Evolutionary conservation across 2,329 filamentous ascomycete genomes (phyloP).

Genomic region (Onygena corvina): DNA sequence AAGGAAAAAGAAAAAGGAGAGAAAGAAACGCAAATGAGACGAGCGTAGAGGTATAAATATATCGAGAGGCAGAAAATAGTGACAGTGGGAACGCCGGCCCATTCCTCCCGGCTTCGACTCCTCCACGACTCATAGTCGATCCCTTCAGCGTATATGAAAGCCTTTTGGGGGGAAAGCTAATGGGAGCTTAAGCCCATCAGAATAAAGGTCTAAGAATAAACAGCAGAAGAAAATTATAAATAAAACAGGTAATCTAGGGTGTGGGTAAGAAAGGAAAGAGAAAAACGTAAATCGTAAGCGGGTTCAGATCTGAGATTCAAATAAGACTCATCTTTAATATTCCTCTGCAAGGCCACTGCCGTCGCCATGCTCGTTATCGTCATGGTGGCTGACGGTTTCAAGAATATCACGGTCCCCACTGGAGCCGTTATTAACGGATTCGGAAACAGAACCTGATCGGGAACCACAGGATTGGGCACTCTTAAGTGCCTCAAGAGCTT

Average conservation of each 20-base stretch:
- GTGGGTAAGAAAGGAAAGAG: slow-evolving; percentile 10
- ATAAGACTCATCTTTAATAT: slow-evolving; percentile 16
- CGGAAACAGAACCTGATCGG: slow-evolving; percentile 21
- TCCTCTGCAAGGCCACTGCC: slow-evolving; percentile 19
- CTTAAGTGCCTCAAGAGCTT: slow-evolving; percentile 34
- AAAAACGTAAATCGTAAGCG: slow-evolving; percentile 6
- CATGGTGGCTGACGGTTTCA: slow-evolving; percentile 18
- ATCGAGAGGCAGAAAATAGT: slow-evolving; percentile 2
- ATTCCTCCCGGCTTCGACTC: slow-evolving; percentile 4
- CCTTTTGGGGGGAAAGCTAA: background rate
- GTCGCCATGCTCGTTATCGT: slow-evolving; percentile 18
- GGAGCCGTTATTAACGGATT: slow-evolving; percentile 12
- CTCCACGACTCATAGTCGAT: background rate
- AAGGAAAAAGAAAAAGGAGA: background rate
- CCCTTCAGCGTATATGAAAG: slow-evolving; percentile 2
- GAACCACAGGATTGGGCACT: slow-evolving; percentile 30
- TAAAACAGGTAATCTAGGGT: slow-evolving; percentile 4
- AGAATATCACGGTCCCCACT: slow-evolving; percentile 18
- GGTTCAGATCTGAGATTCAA: background rate
- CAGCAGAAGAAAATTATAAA: slow-evolving; percentile 11
- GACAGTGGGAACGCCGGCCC: slow-evolving; percentile 13
- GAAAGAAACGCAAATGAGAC: slow-evolving; percentile 1
- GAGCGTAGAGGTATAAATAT: background rate
- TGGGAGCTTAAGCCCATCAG: background rate
- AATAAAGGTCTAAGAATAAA: slow-evolving; percentile 6